Evolutionary conservation across 345 rosid species (phyloP).

Genomic region (Eucalyptus regnans): DNA sequence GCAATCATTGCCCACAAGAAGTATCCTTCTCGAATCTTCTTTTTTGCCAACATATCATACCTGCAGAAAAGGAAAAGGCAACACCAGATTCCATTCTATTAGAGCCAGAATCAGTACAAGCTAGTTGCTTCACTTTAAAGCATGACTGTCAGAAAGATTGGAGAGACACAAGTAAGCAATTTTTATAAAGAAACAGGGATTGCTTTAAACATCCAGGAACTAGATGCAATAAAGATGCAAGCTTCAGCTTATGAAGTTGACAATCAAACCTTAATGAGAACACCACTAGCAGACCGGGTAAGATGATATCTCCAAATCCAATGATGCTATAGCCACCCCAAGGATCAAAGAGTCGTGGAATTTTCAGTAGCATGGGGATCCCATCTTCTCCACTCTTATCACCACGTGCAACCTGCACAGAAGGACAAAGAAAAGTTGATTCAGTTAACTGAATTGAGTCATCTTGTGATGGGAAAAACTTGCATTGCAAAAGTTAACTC

Average conservation of each 20-base stretch:
- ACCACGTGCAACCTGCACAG: conserved; percentile 87
- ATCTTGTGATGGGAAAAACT: background rate
- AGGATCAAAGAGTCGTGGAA: conserved; percentile 97
- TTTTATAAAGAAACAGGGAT: background rate
- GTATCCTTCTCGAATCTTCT: conserved; percentile 70
- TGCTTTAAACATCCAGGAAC: background rate
- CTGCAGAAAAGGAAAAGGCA: conserved; percentile 18
- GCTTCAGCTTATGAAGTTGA: background rate
- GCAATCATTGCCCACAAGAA: conserved; percentile 89
- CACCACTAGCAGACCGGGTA: conserved; percentile 88
- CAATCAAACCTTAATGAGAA: conserved; percentile 68
- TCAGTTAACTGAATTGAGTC: background rate
- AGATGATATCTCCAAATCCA: conserved; percentile 95
- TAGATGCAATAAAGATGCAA: background rate
- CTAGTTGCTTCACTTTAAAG: background rate
- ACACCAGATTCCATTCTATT: background rate
- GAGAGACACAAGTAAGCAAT: background rate
- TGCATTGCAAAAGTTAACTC: background rate
- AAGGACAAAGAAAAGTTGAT: background rate
- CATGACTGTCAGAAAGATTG: background rate
- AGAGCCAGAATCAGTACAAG: background rate
- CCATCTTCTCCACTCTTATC: conserved; percentile 94
- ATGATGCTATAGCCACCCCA: conserved; percentile 99
- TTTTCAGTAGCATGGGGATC: conserved; percentile 90
- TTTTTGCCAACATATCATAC: conserved; percentile 84